Evolutionary conservation across 768 basidiomycete species (phyloP), one percentile per base, ranked within the genome.

Genomic region (Pisolithus sp.): DNA sequence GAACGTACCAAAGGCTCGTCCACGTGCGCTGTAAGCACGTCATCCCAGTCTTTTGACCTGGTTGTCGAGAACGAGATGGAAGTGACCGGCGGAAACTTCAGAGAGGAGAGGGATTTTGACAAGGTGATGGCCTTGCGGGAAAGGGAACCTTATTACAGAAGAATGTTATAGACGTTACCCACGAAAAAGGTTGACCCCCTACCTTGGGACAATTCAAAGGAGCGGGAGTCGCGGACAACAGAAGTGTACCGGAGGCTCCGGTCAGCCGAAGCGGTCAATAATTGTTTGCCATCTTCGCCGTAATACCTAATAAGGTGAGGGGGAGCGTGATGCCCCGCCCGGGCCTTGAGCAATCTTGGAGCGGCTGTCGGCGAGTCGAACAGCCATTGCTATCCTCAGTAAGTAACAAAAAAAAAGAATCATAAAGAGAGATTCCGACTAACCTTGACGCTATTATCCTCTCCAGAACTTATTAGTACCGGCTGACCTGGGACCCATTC

Each of bases 401-500:
- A 46, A 53, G 50, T 55, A 23, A 53, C 48, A 41, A 20, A 23
- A 20, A 10, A n/a, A 46, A 44, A 36, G 7, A 26, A 28, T 10
- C 7, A 8, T 9, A 4, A 7, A 30, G 10, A 30, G 49, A 37
- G 37, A n/a, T n/a, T 48, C 6, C 39, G 36, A 40, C 63, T 66
- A 49, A 93, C 94, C 78, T 97, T 97, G 53, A 99, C 79, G 59
- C 91, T 89, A 66, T 99, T 99, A 63, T 98, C 96, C 56, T 87
- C 89, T 20, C 93, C 89, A 2, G 89, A 90, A 31, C 84, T 93
- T 54, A 98, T 77, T 44, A 99, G 72, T 12, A 99, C 70, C 7
- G 93, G 91, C 63, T 99, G 95, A 4, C 93, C 89, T 3, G 92
- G 83, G 7, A 97, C 79, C 93, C 94, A 99, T 63, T 95, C 85